Conservation (phyloP, 805 yeast species). For the Lachancea mirantina region DNA sequence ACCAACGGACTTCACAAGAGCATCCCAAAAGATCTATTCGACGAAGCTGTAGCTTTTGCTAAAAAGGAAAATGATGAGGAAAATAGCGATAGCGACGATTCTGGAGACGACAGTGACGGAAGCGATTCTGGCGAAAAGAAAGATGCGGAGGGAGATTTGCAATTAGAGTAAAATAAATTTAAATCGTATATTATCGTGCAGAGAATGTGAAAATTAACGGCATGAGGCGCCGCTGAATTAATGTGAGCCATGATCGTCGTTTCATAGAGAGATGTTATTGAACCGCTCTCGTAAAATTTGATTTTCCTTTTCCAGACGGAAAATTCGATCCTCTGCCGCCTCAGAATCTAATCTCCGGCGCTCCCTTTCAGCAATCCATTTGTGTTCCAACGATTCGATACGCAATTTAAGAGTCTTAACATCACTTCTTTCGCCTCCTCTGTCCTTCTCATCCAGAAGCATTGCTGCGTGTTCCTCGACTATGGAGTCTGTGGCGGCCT, state of each 20-base stretch:
- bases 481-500: constrained; percentile 53
- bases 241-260: background rate
- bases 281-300: constrained; percentile 8
- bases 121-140: constrained; percentile 6
- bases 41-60: constrained; percentile 79
- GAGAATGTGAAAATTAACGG: too few relatives aligned
- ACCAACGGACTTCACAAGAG: constrained; percentile 75
- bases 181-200: too few relatives aligned
- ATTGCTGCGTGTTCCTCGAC: constrained; percentile 46
- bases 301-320: constrained; percentile 52
- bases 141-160: constrained; percentile 21
- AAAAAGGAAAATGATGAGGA: constrained; percentile 57
- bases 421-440: constrained; percentile 12
- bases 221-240: too few relatives aligned
- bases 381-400: constrained; percentile 52
- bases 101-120: constrained; percentile 19
- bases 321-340: constrained; percentile 45
- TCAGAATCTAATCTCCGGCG: constrained; percentile 54
- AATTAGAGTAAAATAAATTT: constrained; percentile 12
- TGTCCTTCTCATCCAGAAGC: constrained; percentile 15
- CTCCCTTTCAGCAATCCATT: constrained; percentile 69
- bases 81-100: constrained; percentile 19
- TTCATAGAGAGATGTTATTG: background rate
- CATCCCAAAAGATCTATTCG: constrained; percentile 71
- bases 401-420: constrained; percentile 35